phyloP scores from a whole-genome alignment of 495 filamentous ascomycete species.

The Aspergillus hancockii region DNA sequence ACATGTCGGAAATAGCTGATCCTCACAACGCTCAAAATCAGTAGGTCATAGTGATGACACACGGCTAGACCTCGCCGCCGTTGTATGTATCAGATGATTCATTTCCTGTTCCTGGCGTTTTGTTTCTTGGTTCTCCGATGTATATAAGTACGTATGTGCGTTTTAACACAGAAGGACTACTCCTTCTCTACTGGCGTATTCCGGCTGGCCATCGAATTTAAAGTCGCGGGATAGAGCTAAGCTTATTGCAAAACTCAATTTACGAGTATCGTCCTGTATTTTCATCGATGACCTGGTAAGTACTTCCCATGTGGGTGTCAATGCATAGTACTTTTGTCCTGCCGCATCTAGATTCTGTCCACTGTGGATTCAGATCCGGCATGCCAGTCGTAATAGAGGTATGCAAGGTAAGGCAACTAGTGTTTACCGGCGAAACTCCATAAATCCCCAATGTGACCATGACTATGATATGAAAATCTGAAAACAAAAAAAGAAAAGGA shows the following conservation, averaged over 20 bases:
- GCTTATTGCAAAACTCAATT: not conserved
- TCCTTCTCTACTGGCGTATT: too few relatives aligned
- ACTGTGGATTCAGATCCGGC: too few relatives aligned
- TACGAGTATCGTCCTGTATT: not conserved
- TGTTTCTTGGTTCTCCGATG: not conserved
- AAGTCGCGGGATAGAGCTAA: not conserved
- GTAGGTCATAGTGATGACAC: not conserved
- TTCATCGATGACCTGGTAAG: too few relatives aligned
- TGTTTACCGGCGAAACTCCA: not conserved
- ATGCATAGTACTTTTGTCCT: too few relatives aligned
- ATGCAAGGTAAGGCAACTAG: too few relatives aligned
- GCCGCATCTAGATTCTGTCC: too few relatives aligned
- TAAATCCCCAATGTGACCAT: not conserved
- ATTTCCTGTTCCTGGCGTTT: not conserved
- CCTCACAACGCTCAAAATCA: not conserved
- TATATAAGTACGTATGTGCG: not conserved
- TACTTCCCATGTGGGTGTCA: too few relatives aligned
- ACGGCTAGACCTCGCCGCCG: not conserved
- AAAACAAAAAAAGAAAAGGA: too few relatives aligned
- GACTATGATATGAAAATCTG: not conserved
- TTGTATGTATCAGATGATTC: not conserved
- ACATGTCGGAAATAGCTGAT: not conserved
- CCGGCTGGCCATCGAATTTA: not conserved
- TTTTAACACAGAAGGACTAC: too few relatives aligned
- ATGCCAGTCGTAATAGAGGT: too few relatives aligned